Evolutionary conservation across 2,329 filamentous ascomycete genomes (phyloP).

Genomic region (Amauroascus verrucosus): DNA sequence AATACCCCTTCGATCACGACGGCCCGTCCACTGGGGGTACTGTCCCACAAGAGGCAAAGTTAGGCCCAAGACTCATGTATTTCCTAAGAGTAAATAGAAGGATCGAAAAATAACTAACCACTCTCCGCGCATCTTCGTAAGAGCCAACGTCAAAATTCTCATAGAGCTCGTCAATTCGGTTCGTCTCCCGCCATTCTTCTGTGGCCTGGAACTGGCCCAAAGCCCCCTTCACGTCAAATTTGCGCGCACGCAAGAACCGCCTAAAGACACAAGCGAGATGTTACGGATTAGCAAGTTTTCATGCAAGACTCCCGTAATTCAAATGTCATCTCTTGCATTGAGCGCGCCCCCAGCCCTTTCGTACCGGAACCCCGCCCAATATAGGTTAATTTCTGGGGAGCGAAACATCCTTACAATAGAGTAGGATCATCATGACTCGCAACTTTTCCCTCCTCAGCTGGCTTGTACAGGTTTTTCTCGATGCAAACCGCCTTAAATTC

Average conservation of each 20-base stretch:
- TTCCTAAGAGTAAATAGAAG: background rate
- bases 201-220: conserved; percentile 77
- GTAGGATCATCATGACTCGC: conserved; percentile 41
- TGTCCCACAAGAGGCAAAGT: conserved; percentile 28
- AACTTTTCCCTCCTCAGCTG: conserved; percentile 24
- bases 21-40: conserved; percentile 94
- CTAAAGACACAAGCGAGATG: conserved; percentile 36
- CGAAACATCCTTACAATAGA: conserved; percentile 33
- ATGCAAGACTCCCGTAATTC: too few species aligned
- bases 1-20: conserved; percentile 80
- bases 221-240: conserved; percentile 68
- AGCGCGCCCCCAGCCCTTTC: background rate
- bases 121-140: conserved; percentile 62
- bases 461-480: conserved; percentile 48
- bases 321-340: background rate
- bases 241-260: conserved; percentile 75
- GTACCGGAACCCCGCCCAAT: background rate
- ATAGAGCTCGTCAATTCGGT: conserved; percentile 69
- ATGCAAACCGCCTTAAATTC: conserved; percentile 62
- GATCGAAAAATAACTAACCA: conserved; percentile 49
- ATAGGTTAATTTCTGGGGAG: background rate
- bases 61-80: background rate
- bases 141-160: conserved; percentile 75
- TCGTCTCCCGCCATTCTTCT: conserved; percentile 74
- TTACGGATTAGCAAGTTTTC: conserved; percentile 1